Evolutionary conservation across 2,329 filamentous ascomycete species (phyloP).

Genomic region (Botrytis hyacinthi): DNA sequence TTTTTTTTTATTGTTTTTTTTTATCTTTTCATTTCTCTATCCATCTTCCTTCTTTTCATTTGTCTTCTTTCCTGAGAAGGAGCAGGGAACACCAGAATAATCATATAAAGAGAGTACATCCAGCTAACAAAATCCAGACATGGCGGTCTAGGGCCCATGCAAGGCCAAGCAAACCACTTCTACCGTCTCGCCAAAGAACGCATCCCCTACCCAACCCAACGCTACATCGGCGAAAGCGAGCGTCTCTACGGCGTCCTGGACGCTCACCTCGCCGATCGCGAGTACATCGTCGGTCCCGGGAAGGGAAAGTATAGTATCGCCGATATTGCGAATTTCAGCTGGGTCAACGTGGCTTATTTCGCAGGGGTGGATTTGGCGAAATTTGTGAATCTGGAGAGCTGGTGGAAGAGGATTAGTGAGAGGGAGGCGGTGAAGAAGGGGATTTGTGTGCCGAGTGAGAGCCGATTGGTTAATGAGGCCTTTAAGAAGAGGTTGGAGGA

Average conservation of each 20-base stretch:
- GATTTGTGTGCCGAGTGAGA: slow-evolving; percentile 55
- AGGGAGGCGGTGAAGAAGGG: slow-evolving; percentile 64
- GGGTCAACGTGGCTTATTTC: slow-evolving; percentile 60
- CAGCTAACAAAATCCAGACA: slow-evolving; percentile 6
- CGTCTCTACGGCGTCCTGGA: slow-evolving; percentile 73
- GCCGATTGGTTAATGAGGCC: slow-evolving; percentile 43
- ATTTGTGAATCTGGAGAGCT: slow-evolving; percentile 65
- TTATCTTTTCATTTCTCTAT: neutral
- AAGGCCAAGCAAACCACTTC: slow-evolving; percentile 63
- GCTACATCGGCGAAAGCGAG: slow-evolving; percentile 73
- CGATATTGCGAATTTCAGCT: slow-evolving; percentile 71
- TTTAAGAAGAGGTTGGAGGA: slow-evolving; percentile 45
- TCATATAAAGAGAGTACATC: neutral
- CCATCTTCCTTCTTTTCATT: neutral
- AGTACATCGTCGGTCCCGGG: slow-evolving; percentile 54
- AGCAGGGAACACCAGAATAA: accelerated
- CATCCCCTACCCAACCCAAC: slow-evolving; percentile 68
- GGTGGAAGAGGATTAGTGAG: slow-evolving; percentile 61
- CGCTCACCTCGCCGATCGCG: slow-evolving; percentile 54
- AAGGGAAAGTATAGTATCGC: slow-evolving; percentile 61
- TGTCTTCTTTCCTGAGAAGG: neutral
- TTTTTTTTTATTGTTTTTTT: too few relatives aligned
- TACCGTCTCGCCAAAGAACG: slow-evolving; percentile 63
- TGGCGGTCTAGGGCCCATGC: slow-evolving; percentile 19
- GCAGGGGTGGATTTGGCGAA: slow-evolving; percentile 61